Percentiles rank a stretch among this genome's conserved stretches.
phyloP scores from a whole-genome alignment of 768 basidiomycete species.

The Serpula lacrymans region DNA sequence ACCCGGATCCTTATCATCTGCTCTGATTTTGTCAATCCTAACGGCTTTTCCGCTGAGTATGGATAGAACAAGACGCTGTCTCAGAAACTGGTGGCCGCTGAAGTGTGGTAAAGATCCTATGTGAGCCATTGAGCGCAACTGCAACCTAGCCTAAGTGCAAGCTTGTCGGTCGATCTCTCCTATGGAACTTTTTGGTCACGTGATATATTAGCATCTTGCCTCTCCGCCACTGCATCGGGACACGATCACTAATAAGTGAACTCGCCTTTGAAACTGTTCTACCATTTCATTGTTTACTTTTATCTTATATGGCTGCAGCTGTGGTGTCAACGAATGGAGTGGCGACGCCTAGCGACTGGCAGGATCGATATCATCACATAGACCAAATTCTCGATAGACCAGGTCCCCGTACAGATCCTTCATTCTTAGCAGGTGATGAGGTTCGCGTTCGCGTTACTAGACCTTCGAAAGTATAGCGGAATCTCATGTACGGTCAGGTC shows the following conservation, averaged over 20 bases:
- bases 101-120: constrained; percentile 47
- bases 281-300: constrained; percentile 8
- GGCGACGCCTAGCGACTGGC: constrained; percentile 42
- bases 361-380: constrained; percentile 71
- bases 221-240: too few relatives aligned
- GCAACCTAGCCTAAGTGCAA: too few relatives aligned
- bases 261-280: constrained; percentile 2
- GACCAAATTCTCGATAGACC: constrained; percentile 83
- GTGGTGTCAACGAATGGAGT: constrained; percentile 32
- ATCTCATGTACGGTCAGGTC: constrained; percentile 47
- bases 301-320: constrained; percentile 21
- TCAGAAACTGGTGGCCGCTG: constrained; percentile 78
- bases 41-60: constrained; percentile 85
- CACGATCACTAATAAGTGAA: background rate
- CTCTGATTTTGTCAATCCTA: constrained; percentile 81
- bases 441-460: constrained; percentile 40
- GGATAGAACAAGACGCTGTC: constrained; percentile 84
- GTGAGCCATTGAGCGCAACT: constrained; percentile 38
- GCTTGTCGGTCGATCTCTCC: too few relatives aligned
- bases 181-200: too few relatives aligned
- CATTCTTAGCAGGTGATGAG: constrained; percentile 76
- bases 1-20: constrained; percentile 93
- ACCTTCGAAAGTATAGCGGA: background rate
- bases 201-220: too few relatives aligned
- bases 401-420: constrained; percentile 87